Base-by-base conservation (phyloP, 257 asterid species). In the Euphrasia confusa region DNA sequence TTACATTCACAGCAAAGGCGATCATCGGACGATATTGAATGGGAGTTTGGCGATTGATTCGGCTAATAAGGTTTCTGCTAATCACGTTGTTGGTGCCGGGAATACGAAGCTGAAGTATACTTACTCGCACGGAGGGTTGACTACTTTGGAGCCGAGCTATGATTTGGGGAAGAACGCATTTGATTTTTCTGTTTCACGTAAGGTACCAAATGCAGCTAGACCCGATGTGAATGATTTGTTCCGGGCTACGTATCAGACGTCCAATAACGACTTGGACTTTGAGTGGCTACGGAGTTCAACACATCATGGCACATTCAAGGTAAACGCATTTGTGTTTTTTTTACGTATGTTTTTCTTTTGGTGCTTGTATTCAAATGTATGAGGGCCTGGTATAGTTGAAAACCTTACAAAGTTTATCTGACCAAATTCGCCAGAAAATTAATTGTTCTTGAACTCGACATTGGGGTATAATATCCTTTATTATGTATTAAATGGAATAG, bases 251-350 rank as follows among this genome's bases (percentile, higher is more conserved):
- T 42, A 11, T 42, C 49, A 89, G 79, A 77, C 96, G 1, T 77
- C 90, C 13, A 79, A 72, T 71, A 89, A 74, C 81, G 79, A 86
- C 67, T 77, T 92, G 84, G 95, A 88, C 68, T 81, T 92, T 15
- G 94, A 89, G 75, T 92, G 97, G 99, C 74, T 83, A 0, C 76
- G 96, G 70, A 83, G 70, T 69, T 84, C 94, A 10, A 83, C 83
- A 81, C 1, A 10, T 75, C 78, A 78, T 60, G 99, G 99, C 5
- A 80, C 95, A 0, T 81, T 92, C 61, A 92, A 92, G 49, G 49
- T 42, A 11, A 42, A 42, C 12, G 49, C 49, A 21, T 21, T 0
- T 2, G 11, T 11, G 49, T 42, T 42, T 14, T 11, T 42, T 42
- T 42, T 10, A 42, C 13, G 0, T 12, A 9, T 2, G 14, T 3